A percentile compares a stretch with the other conserved stretches of the same genome.
Conservation (phyloP, 2,329 filamentous ascomycete species). For the Phoma sp. region DNA sequence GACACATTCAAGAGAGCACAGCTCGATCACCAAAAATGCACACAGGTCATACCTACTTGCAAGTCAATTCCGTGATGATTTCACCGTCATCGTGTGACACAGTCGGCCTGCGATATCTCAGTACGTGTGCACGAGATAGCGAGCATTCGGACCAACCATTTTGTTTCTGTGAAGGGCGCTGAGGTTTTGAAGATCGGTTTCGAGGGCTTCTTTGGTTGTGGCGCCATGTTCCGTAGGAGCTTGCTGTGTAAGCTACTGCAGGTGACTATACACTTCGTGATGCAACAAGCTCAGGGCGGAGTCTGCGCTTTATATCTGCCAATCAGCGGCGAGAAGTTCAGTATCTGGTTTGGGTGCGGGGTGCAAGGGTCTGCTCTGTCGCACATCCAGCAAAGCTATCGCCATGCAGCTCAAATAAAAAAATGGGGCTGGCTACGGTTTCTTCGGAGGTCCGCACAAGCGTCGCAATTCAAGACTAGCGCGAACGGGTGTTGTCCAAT, state of each 20-base stretch:
- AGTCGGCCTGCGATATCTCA: conserved; percentile 60
- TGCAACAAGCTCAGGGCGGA: neutral
- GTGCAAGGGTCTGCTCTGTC: neutral
- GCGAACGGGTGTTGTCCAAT: conserved; percentile 6
- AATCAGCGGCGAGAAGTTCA: neutral
- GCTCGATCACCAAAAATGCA: neutral
- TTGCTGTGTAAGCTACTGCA: neutral
- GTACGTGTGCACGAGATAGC: neutral
- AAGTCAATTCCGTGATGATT: conserved; percentile 69
- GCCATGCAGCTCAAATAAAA: neutral
- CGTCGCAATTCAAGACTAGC: neutral
- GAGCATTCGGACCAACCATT: conserved; percentile 59
- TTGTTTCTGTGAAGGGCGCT: conserved; percentile 65
- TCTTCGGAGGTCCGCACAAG: conserved; percentile 12
- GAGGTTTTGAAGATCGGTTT: conserved; percentile 69
- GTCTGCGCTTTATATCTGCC: no score
- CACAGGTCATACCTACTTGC: conserved; percentile 58
- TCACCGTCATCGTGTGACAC: conserved; percentile 65
- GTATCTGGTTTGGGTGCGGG: neutral
- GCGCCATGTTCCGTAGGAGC: conserved; percentile 26
- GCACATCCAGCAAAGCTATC: no score
- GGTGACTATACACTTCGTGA: neutral
- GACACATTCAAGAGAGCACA: neutral
- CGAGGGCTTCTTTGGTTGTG: conserved; percentile 30
- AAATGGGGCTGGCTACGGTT: neutral